Evolutionary conservation across 2,329 filamentous ascomycete species (phyloP).

Genomic region (Alternaria brassicae): DNA sequence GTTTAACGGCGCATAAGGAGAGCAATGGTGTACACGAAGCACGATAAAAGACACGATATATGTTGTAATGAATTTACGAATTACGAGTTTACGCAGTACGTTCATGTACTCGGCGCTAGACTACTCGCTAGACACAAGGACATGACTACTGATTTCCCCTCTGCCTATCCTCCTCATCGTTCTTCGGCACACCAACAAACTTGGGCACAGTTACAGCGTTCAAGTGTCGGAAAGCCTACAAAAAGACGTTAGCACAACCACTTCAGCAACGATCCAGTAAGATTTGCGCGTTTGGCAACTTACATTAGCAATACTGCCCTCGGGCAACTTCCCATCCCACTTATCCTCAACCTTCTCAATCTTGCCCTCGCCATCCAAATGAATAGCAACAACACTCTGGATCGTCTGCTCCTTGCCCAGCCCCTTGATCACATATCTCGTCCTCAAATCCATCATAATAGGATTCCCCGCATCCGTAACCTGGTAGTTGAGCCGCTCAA

Average conservation of each 20-base stretch:
- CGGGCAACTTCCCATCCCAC: constrained; percentile 62
- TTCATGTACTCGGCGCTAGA: constrained; percentile 13
- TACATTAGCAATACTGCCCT: constrained; percentile 59
- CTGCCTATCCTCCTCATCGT: constrained; percentile 60
- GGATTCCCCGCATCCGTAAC: constrained; percentile 66
- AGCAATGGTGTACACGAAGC: background rate
- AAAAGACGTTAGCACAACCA: constrained; percentile 34
- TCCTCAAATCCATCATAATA: constrained; percentile 63
- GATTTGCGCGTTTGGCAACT: constrained; percentile 49
- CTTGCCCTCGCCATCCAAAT: constrained; percentile 52
- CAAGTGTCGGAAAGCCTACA: constrained; percentile 60
- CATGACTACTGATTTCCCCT: constrained; percentile 50
- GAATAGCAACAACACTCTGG: constrained; percentile 58
- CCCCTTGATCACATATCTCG: constrained; percentile 62
- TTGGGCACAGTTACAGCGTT: constrained; percentile 61
- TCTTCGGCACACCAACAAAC: constrained; percentile 61
- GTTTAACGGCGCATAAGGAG: constrained; percentile 28
- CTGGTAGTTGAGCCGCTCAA: constrained; percentile 62
- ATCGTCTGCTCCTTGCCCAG: constrained; percentile 61
- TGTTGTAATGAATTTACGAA: constrained; percentile 32
- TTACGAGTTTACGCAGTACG: constrained; percentile 28
- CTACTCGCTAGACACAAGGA: constrained; percentile 10
- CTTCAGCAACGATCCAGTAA: background rate
- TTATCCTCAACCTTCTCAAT: constrained; percentile 63
- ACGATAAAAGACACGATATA: constrained; percentile 9